These are phyloP conservation scores for Cryptococcus hybrid DNA, from an alignment of 1,284 basidiomycete species.

Conservation along the genomic window DNA sequence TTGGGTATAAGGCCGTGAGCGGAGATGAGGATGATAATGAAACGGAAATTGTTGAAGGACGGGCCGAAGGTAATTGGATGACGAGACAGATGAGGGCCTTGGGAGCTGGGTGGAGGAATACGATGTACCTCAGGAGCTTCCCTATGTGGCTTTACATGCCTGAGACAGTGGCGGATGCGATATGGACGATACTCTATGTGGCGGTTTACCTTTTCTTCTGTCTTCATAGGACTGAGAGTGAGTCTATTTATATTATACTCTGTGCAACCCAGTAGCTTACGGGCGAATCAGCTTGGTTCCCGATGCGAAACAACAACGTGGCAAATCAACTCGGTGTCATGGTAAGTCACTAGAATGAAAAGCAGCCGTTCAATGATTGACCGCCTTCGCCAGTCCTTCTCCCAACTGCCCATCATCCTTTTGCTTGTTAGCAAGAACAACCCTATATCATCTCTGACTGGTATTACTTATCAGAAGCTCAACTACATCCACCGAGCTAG, in stretches of 20 bases:
- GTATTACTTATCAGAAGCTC: constrained; percentile 51
- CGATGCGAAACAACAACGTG: constrained; percentile 10
- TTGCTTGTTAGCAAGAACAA: constrained; percentile 50
- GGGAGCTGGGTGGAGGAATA: constrained; percentile 15
- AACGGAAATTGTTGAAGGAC: neutral
- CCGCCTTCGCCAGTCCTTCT: constrained; percentile 28
- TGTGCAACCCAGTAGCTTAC: neutral
- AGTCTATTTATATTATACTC: neutral
- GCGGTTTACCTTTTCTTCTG: constrained; percentile 17
- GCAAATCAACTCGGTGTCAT: constrained; percentile 32
- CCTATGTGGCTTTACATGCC: constrained; percentile 33
- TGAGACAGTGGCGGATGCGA: constrained; percentile 25
- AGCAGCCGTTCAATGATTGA: neutral
- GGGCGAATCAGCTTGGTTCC: constrained; percentile 7
- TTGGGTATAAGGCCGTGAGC: neutral
- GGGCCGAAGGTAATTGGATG: constrained; percentile 1
- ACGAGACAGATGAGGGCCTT: constrained; percentile 3
- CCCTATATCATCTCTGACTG: constrained; percentile 44
- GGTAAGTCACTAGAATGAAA: constrained; percentile 11
- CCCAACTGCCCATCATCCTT: constrained; percentile 47
- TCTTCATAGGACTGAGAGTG: constrained; percentile 7
- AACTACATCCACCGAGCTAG: constrained; percentile 52
- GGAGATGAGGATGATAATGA: neutral
- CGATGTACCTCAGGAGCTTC: constrained; percentile 23
- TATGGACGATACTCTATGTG: constrained; percentile 24